Evolutionary conservation across 345 rosid species (phyloP), one percentile per base, ranked within the genome.

Genomic region (Arabidopsis suecica): DNA sequence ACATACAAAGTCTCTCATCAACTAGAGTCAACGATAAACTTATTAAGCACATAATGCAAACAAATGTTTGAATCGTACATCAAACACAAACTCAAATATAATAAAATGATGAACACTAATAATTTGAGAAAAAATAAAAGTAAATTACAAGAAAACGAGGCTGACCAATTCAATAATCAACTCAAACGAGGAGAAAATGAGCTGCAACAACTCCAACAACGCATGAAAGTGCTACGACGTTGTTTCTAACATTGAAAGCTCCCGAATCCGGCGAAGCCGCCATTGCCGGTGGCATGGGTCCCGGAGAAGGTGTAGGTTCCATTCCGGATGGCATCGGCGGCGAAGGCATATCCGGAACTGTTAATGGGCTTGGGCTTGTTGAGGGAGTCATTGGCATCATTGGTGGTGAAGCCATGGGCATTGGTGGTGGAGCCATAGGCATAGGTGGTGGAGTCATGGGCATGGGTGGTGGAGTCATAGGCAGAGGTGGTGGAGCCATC

Each of bases 41-140:
- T 48, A 65, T 50, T 37, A 16, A 65, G 47, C 36, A 69, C 6
- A n/a, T 47, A 48, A n/a, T 22, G 56, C 69, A 61, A 78, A 71
- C 63, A 78, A 72, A 65, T 58, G 77, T 78, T 34, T 71, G 72
- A 78, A 65, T 65, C 77, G 69, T 49, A 78, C 81, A 59, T 50
- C 51, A 50, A 72, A 50, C 69, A 72, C 42, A 41, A 65, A 65
- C 81, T 49, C 57, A 49, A 30, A 71, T 77, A 64, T 50, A 34
- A 71, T 40, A 57, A 63, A 64, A 64, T 49, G 67, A 56, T 37
- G 61, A 56, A n/a, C 25, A 71, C 72, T 71, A 77, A 64, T 68
- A 25, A 47, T 44, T 50, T 65, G 37, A 58, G 1, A 0, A 13
- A 40, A 70, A 28, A 57, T 68, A 40, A 47, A 54, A 36, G 61